phyloP scores from a whole-genome alignment of 495 filamentous ascomycete genomes.

The Penicillium robsamsonii region DNA sequence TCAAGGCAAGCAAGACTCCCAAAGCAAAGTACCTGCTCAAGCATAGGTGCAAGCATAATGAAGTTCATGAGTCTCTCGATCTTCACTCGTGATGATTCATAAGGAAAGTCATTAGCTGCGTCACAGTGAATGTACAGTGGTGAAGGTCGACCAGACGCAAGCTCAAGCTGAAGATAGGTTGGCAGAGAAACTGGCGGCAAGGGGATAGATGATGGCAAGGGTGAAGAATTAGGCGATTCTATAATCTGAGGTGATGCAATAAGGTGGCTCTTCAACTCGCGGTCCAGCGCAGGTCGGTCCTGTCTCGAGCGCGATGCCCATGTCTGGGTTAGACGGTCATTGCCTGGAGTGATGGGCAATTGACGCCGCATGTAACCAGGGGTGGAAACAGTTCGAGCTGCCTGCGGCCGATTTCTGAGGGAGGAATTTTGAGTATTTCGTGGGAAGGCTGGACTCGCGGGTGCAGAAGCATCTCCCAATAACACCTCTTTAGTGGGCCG shows the following conservation, averaged over 20 bases:
- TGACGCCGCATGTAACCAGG: slow-evolving; percentile 31
- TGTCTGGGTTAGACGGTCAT: slow-evolving; percentile 40
- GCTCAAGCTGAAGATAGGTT: slow-evolving; percentile 83
- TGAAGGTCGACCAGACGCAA: slow-evolving; percentile 77
- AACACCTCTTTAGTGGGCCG: slow-evolving; percentile 27
- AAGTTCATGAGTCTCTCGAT: slow-evolving; percentile 92
- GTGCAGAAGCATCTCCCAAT: slow-evolving; percentile 26
- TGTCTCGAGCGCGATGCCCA: slow-evolving; percentile 40
- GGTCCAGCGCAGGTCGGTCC: slow-evolving; percentile 37
- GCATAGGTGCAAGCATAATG: slow-evolving; percentile 70
- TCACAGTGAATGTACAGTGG: slow-evolving; percentile 85
- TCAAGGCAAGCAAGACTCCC: slow-evolving; percentile 88
- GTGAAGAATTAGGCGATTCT: slow-evolving; percentile 55
- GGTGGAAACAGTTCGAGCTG: slow-evolving; percentile 38
- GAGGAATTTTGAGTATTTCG: slow-evolving; percentile 12
- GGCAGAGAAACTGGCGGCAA: slow-evolving; percentile 83
- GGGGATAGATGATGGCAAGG: slow-evolving; percentile 68
- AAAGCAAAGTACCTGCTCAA: slow-evolving; percentile 87
- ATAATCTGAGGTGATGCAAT: slow-evolving; percentile 28
- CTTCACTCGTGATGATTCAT: slow-evolving; percentile 95
- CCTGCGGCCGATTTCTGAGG: slow-evolving; percentile 32
- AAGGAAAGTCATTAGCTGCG: slow-evolving; percentile 70
- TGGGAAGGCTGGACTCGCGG: slow-evolving; percentile 20
- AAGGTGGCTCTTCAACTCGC: slow-evolving; percentile 38
- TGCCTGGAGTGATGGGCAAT: slow-evolving; percentile 18